Evolutionary conservation across 2,329 filamentous ascomycete genomes (phyloP), one percentile per base, ranked within the genome.

Genomic region (Colletotrichum siamense): DNA sequence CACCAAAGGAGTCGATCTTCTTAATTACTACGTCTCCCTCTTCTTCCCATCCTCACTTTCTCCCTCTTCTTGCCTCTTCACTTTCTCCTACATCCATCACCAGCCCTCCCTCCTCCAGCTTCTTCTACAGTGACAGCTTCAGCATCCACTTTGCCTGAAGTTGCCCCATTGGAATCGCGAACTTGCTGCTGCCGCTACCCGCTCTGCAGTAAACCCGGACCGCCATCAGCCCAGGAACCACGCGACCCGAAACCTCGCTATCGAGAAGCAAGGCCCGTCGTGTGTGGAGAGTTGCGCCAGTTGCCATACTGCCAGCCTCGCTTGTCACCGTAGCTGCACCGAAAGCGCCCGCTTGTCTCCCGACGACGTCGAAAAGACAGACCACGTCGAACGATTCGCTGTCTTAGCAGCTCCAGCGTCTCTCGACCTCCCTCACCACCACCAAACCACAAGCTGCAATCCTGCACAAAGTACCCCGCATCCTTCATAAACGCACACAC

Each of bases 391-490:
- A 76, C 73, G 55, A 73, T 64, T 63, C 32, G 36, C 28, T 36
- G 39, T n/a, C 69, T 64, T 32, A 39, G 69, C 55, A 68, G 55
- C 63, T 59, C 28, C 67, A 30, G 73, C 66, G 71, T 70, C 66
- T 73, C 66, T 39, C 57, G 39, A 68, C 34, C 24, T 62, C n/a
- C 68, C 63, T 62, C 73, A 64, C 32, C 62, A 64, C 62, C 61
- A 64, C 34, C 62, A 44, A 64, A 66, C 63, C 63, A 66, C 63
- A 52, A 24, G 26, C 22, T 52, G n/a, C 16, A 73, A 55, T 49
- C 57, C 49, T 74, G 70, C 74, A 74, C 64, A 69, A 76, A 76
- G 71, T 76, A 69, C 64, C 74, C 74, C 74, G 74, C 74, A 74
- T 69, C 71, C 74, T 76, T 73, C 74, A 74, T 69, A 74, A 75